phyloP scores from a whole-genome alignment of 2,329 filamentous ascomycete genomes.

The Rosellinia necatrix region DNA sequence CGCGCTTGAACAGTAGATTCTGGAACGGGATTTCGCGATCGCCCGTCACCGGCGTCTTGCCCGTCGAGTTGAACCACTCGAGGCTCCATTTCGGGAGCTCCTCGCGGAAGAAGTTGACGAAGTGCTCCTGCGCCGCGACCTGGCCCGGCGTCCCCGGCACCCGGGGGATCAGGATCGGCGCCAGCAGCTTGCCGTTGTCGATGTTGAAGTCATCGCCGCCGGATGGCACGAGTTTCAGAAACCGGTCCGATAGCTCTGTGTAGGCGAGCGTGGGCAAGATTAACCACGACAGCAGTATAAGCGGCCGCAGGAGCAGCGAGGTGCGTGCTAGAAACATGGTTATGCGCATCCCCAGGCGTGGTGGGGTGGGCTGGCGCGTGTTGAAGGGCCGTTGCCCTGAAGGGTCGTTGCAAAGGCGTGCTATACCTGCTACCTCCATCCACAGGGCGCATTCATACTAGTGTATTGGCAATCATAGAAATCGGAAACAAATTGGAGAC shows the following conservation, averaged over 20 bases:
- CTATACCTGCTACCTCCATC: conserved; percentile 31
- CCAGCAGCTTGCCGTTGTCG: conserved; percentile 69
- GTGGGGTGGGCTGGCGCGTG: no score
- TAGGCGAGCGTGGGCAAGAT: conserved; percentile 39
- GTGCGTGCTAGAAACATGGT: conserved; percentile 15
- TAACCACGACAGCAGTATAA: conserved; percentile 36
- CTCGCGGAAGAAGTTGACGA: conserved; percentile 70
- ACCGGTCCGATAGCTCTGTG: conserved; percentile 64
- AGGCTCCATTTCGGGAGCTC: conserved; percentile 73
- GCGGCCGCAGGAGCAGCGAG: conserved; percentile 34
- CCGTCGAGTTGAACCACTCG: conserved; percentile 75
- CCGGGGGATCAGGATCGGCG: conserved; percentile 75
- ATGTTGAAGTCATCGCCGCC: conserved; percentile 73
- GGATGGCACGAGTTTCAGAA: conserved; percentile 65
- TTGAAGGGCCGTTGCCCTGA: no score
- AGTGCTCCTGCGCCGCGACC: conserved; percentile 68
- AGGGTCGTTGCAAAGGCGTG: conserved; percentile 12
- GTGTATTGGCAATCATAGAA: conserved; percentile 22
- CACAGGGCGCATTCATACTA: conserved; percentile 32
- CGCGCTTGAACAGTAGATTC: conserved; percentile 76
- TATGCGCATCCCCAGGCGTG: conserved; percentile 7
- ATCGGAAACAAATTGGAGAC: background rate
- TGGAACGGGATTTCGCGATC: conserved; percentile 70
- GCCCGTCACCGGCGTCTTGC: conserved; percentile 68
- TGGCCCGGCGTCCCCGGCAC: conserved; percentile 76